These are phyloP conservation scores for Phylloporus sp. DNA, from an alignment of 768 basidiomycete species.

Conservation along the genomic window DNA sequence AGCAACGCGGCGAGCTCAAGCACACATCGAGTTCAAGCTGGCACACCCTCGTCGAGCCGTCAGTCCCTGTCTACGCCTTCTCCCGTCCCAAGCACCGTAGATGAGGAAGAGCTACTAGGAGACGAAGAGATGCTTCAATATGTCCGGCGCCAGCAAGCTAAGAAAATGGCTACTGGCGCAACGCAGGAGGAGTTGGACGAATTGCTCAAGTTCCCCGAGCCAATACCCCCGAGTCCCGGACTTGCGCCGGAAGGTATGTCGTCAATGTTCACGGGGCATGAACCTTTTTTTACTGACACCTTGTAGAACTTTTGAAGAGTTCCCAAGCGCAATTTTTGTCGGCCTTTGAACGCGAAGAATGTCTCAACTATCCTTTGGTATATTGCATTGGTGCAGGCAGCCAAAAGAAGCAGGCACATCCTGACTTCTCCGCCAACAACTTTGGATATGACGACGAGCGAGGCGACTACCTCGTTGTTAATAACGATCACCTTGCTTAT, in stretches of 20 bases:
- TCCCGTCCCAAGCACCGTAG: constrained; percentile 68
- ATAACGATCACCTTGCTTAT: constrained; percentile 90
- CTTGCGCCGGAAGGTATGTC: constrained; percentile 66
- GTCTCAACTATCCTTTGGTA: constrained; percentile 78
- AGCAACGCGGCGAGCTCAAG: constrained; percentile 33
- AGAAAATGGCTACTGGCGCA: constrained; percentile 77
- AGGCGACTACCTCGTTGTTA: constrained; percentile 90
- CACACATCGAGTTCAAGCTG: constrained; percentile 48
- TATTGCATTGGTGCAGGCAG: constrained; percentile 78
- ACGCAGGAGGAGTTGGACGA: constrained; percentile 85
- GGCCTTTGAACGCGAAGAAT: constrained; percentile 85
- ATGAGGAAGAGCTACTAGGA: constrained; percentile 82
- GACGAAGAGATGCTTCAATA: constrained; percentile 98
- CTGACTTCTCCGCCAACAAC: constrained; percentile 75
- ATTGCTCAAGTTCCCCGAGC: constrained; percentile 89
- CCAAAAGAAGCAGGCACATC: constrained; percentile 77
- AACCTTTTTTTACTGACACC: constrained; percentile 7
- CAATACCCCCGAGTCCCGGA: constrained; percentile 62
- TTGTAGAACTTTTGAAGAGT: constrained; percentile 59
- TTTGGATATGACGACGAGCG: constrained; percentile 97
- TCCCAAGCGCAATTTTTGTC: constrained; percentile 69
- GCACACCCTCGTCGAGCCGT: constrained; percentile 64
- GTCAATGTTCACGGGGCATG: background rate
- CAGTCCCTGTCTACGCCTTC: constrained; percentile 82
- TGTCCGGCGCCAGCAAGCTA: constrained; percentile 83